A percentile compares a stretch with the other conserved stretches of the same genome.
phyloP scores from a whole-genome alignment of 192 early-diverging fungal genomes.

The Mortierella alpina region DNA sequence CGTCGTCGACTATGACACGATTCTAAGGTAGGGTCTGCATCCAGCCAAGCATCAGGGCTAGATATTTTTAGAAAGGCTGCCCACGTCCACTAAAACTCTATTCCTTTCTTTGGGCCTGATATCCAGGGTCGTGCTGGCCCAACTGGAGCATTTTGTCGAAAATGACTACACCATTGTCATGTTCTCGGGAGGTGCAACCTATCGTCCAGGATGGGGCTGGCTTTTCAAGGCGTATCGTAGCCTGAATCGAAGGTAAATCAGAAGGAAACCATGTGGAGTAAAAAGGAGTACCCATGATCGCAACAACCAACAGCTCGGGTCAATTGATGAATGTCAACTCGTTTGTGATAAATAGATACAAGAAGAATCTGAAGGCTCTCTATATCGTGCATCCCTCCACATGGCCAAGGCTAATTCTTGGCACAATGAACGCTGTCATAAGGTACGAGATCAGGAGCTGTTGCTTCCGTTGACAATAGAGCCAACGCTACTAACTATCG shows the following conservation, averaged over 20 bases:
- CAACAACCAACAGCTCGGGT: not conserved
- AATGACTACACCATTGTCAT: conserved; percentile 92
- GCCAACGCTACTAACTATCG: not conserved
- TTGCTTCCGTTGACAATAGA: not conserved
- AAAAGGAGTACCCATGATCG: not conserved
- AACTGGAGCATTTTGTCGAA: conserved; percentile 86
- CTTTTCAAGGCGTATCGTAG: conserved; percentile 86
- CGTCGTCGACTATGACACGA: conserved; percentile 83
- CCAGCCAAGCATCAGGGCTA: conserved; percentile 23
- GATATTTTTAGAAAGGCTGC: conserved; percentile 6
- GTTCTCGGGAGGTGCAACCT: conserved; percentile 80
- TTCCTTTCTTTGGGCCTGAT: not conserved
- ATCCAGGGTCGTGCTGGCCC: conserved; percentile 59
- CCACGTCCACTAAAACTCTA: not conserved
- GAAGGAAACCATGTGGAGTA: not conserved
- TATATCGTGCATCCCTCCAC: conserved; percentile 93
- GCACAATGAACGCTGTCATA: conserved; percentile 85
- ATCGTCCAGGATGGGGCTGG: conserved; percentile 88
- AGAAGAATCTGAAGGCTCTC: conserved; percentile 94
- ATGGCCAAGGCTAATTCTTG: conserved; percentile 85
- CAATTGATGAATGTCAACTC: not conserved
- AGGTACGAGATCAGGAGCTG: conserved; percentile 64
- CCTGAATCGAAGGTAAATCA: conserved; percentile 76
- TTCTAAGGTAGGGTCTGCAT: conserved; percentile 70
- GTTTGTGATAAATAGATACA: conserved; percentile 62